A percentile compares a stretch with the other conserved stretches of the same genome.
Conservation (phyloP, 768 basidiomycete species). For the Lactifluus subvellereus region DNA sequence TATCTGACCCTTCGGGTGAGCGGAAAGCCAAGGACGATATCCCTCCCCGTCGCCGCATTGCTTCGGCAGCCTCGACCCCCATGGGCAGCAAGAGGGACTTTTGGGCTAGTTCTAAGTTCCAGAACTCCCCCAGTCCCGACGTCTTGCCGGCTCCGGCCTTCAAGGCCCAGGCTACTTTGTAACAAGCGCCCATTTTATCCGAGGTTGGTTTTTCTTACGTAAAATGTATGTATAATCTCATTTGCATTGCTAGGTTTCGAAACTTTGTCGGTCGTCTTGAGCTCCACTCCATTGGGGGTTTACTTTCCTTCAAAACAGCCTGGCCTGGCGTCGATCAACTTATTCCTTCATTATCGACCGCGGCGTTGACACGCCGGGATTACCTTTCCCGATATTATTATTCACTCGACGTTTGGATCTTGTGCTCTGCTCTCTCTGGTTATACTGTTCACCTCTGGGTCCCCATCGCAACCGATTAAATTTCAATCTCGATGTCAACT, state of each 20-base stretch:
- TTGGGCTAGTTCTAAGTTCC: constrained; percentile 78
- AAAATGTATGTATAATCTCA: neutral
- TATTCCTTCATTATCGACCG: constrained; percentile 27
- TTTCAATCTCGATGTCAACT: constrained; percentile 25
- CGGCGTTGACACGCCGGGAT: constrained; percentile 24
- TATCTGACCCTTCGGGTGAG: constrained; percentile 38
- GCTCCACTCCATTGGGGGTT: constrained; percentile 34
- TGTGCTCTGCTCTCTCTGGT: constrained; percentile 23
- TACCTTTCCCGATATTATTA: constrained; percentile 36
- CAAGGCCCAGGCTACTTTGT: constrained; percentile 27
- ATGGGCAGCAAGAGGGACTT: constrained; percentile 31
- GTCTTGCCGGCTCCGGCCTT: constrained; percentile 68
- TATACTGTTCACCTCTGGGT: constrained; percentile 29
- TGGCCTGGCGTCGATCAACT: constrained; percentile 31
- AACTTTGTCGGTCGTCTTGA: constrained; percentile 36
- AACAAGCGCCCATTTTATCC: constrained; percentile 13
- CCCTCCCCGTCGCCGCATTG: constrained; percentile 19
- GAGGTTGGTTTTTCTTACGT: neutral
- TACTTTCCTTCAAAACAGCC: constrained; percentile 29
- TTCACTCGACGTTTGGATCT: constrained; percentile 38
- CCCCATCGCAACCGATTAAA: constrained; percentile 29
- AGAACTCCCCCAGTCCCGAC: constrained; percentile 82
- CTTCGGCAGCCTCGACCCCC: constrained; percentile 17
- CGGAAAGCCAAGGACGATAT: constrained; percentile 32
- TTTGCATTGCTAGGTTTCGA: constrained; percentile 24